These are phyloP conservation scores for Prunus salicina DNA, from an alignment of 306 rosid genomes.

Conservation along the genomic window DNA sequence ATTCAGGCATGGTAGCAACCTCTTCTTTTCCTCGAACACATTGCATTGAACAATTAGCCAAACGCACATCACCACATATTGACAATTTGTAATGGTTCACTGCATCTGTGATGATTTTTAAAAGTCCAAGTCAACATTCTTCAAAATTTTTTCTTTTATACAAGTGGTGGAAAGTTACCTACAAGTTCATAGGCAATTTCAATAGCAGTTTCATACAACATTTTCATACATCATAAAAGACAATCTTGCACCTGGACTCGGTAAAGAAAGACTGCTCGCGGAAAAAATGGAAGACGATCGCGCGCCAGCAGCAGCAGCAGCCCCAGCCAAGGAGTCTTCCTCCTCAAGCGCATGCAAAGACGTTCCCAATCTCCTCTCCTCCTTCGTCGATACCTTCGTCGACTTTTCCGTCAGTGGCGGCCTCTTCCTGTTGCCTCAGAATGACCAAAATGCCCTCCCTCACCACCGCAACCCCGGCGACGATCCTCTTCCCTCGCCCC, in stretches of 20 bases:
- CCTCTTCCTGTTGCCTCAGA: conserved; percentile 51
- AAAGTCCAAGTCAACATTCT: no score
- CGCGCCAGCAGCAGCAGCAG: neutral
- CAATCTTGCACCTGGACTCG: neutral
- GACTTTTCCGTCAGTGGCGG: conserved; percentile 86
- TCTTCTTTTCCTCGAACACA: no score
- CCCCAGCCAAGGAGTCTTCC: neutral
- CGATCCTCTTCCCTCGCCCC: neutral
- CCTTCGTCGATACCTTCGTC: conserved; percentile 79
- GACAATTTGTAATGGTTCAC: no score
- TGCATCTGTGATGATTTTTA: no score
- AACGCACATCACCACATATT: no score
- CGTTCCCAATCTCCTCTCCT: conserved; percentile 57
- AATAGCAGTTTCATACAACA: no score
- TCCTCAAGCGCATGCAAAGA: conserved; percentile 35
- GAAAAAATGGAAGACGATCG: neutral
- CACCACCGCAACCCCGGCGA: neutral
- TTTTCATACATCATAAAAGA: no score
- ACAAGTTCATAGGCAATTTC: no score
- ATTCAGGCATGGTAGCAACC: no score
- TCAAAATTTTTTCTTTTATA: no score
- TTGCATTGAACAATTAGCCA: no score
- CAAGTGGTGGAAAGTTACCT: no score
- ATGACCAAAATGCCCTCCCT: conserved; percentile 2
- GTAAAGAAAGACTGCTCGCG: neutral